Evolutionary conservation across 768 basidiomycete genomes (phyloP).

Genomic region (Lactifluus pinguis): DNA sequence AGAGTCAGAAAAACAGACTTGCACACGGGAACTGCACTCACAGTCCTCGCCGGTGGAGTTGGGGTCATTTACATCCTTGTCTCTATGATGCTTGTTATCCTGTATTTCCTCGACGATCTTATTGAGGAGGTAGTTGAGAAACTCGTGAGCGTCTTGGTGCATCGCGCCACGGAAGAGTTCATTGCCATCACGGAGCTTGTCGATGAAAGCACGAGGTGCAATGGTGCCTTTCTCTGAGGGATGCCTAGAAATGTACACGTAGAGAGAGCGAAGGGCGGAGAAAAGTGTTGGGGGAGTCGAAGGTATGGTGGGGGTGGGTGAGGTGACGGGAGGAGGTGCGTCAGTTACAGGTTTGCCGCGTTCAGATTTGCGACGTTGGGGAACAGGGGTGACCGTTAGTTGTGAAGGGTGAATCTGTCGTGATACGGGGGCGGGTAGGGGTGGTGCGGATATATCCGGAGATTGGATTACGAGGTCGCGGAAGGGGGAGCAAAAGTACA

Average conservation of each 20-base stretch:
- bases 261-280: slow-evolving; percentile 89
- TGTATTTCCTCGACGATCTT: slow-evolving; percentile 90
- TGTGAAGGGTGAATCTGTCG: slow-evolving; percentile 22
- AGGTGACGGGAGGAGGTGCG: slow-evolving; percentile 22
- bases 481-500: slow-evolving; percentile 94
- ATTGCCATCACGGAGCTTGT: slow-evolving; percentile 89
- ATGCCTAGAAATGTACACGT: slow-evolving; percentile 71
- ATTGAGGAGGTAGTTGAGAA: slow-evolving; percentile 90
- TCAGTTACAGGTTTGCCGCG: slow-evolving; percentile 38
- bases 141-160: slow-evolving; percentile 99
- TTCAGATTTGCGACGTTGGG: slow-evolving; percentile 47
- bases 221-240: slow-evolving; percentile 76
- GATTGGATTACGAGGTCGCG: slow-evolving; percentile 79
- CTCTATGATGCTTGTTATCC: slow-evolving; percentile 41
- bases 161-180: slow-evolving; percentile 82
- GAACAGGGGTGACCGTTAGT: slow-evolving; percentile 28
- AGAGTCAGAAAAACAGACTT: not conserved
- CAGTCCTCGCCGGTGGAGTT: slow-evolving; percentile 48
- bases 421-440: slow-evolving; percentile 25
- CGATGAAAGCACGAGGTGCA: slow-evolving; percentile 84
- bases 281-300: slow-evolving; percentile 68
- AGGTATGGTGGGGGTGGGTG: slow-evolving; percentile 40
- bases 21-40: slow-evolving; percentile 33
- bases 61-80: slow-evolving; percentile 4
- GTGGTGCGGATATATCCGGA: slow-evolving; percentile 41